Evolutionary conservation across 2,329 filamentous ascomycete genomes (phyloP), one percentile per base, ranked within the genome.

Genomic region (Apiospora rasikravindrae): DNA sequence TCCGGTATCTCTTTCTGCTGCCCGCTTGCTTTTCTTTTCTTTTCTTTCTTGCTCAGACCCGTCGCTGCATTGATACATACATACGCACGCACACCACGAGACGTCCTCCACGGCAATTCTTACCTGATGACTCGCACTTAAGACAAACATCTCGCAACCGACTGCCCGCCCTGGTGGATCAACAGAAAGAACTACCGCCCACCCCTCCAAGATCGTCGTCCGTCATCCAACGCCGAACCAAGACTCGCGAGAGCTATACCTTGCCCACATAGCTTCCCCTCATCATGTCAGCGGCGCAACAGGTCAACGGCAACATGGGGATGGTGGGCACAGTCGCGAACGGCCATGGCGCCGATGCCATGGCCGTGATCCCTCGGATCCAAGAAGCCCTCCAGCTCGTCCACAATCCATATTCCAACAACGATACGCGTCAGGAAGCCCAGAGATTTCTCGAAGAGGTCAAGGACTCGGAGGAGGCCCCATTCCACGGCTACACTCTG

Each of bases 371-470:
- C 69, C 84, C 89, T 69, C 90, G 89, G 80, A 96, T 98, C 75
- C 90, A 94, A 79, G 89, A 93, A 78, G 96, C 96, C 53, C 90
- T 99, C 76, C 90, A 96, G 77, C 89, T 97, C 77, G 94, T 98
- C 73, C 96, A 98, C 85, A 92, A 90, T 79, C 90, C 95, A 14
- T 88, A 90, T 73, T 96, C 95, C 53, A 88, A 91, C 75, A 98
- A 98, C 82, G 89, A 93, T 75, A 87, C 92, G 70, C 94, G 96
- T 75, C 89, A 93, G 80, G 89, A 96, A 81, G 96, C 96, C 66
- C 93, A 96, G 75, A 84, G 89, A 49, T 98, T 94, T 79, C 92
- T 99, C 76, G 96, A 99, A 81, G 86, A 92, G 29, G 89, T 97
- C 78, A 98, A 98, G 84, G 88, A 90, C 67, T 89, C 93, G 77